Conservation (phyloP, 2,329 filamentous ascomycete species). For the Aspergillus ochraceus region DNA sequence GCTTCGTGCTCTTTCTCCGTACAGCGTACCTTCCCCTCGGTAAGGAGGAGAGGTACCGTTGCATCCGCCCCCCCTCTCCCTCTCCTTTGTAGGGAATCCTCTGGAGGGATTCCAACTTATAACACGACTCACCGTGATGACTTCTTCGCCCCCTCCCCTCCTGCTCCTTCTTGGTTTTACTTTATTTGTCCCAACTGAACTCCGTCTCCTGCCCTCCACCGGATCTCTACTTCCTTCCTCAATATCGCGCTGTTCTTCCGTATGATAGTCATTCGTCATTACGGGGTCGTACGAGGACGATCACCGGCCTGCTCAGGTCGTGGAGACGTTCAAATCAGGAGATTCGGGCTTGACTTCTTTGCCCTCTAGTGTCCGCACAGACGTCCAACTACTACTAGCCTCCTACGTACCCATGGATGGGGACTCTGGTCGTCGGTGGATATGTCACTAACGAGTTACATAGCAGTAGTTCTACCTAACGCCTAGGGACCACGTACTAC, state of each 20-base stretch:
- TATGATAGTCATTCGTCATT: not conserved
- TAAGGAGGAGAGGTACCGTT: not conserved
- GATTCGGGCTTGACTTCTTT: constrained; percentile 1
- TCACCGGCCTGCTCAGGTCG: not conserved
- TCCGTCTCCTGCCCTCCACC: too few species aligned
- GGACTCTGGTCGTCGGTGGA: not conserved
- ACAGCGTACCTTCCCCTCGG: not conserved
- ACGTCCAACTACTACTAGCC: not conserved
- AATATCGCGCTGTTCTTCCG: too few species aligned
- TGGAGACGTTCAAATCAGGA: constrained; percentile 8
- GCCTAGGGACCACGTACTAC: not conserved
- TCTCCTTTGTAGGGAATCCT: not conserved
- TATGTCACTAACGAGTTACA: not conserved
- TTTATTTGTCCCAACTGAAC: too few species aligned
- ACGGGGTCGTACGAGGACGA: not conserved
- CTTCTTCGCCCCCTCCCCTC: too few species aligned
- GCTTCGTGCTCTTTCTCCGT: too few species aligned
- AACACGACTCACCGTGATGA: too few species aligned
- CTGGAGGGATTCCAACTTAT: not conserved
- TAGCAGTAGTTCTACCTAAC: not conserved
- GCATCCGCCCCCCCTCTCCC: not conserved
- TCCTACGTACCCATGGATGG: not conserved
- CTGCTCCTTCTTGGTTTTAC: too few species aligned
- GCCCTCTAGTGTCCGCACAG: constrained; percentile 3
- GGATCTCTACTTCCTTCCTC: too few species aligned